Evolutionary conservation across 495 filamentous ascomycete genomes (phyloP).

Genomic region (Lindgomyces ingoldianus): DNA sequence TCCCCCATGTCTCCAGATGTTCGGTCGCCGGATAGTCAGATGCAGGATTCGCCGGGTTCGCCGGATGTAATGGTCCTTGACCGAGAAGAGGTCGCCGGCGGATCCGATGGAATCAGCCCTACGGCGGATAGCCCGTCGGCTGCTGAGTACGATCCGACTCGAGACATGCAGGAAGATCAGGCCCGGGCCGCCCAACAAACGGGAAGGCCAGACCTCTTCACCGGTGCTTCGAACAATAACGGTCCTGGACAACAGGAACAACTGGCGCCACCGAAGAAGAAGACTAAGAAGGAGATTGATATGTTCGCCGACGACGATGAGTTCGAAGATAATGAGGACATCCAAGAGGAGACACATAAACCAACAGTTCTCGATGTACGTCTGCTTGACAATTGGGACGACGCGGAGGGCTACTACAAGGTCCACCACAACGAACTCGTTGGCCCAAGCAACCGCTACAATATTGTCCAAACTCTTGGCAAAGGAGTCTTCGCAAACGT

Average conservation of each 20-base stretch:
- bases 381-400: conserved; percentile 91
- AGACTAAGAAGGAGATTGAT: conserved; percentile 69
- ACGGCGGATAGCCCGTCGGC: conserved; percentile 74
- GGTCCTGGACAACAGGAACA: conserved; percentile 51
- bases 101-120: conserved; percentile 37
- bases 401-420: conserved; percentile 93
- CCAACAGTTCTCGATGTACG: conserved; percentile 52
- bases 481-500: conserved; percentile 96
- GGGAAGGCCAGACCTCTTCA: conserved; percentile 58
- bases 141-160: conserved; percentile 91
- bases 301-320: conserved; percentile 94
- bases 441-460: conserved; percentile 77
- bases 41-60: conserved; percentile 48
- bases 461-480: conserved; percentile 82
- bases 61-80: conserved; percentile 58
- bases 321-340: conserved; percentile 81
- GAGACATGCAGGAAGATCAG: conserved; percentile 88
- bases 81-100: conserved; percentile 66
- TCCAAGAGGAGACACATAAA: conserved; percentile 47
- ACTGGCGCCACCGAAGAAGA: conserved; percentile 42
- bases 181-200: conserved; percentile 67
- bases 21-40: no score
- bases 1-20: conserved; percentile 54
- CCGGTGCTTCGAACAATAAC: conserved; percentile 63
- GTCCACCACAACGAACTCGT: conserved; percentile 86